These are phyloP conservation scores for Dictyostelium intermedium DNA, from an alignment of 78 protist genomes.

Conservation along the genomic window DNA sequence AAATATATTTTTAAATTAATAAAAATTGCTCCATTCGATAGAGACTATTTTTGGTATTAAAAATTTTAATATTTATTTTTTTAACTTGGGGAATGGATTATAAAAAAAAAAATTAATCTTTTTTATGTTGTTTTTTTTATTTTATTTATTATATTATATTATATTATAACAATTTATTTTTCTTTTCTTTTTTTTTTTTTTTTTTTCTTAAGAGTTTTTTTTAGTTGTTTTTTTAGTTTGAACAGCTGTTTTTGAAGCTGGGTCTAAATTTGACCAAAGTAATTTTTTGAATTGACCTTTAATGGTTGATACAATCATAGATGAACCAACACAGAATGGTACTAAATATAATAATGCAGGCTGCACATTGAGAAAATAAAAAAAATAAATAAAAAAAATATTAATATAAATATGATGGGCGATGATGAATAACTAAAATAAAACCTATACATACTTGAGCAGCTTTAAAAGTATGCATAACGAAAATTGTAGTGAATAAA, in stretches of 20 bases:
- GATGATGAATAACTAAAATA: background rate
- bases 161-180: background rate
- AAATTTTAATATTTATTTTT: too few species aligned
- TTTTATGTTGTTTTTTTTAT: too few species aligned
- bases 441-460: slow-evolving; percentile 88
- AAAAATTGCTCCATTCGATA: too few species aligned
- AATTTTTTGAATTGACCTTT: slow-evolving; percentile 72
- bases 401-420: too few species aligned
- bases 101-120: too few species aligned
- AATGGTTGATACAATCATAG: slow-evolving; percentile 11
- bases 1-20: too few species aligned
- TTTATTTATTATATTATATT: background rate
- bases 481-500: slow-evolving; percentile 86
- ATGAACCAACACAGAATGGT: slow-evolving; percentile 84
- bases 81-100: too few species aligned
- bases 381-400: background rate
- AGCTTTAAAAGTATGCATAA: slow-evolving; percentile 91
- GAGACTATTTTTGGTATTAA: too few species aligned
- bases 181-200: too few species aligned
- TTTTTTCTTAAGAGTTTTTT: too few species aligned
- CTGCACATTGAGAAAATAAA: background rate
- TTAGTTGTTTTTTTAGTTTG: background rate
- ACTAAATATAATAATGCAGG: slow-evolving; percentile 96
- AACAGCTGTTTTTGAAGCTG: background rate
- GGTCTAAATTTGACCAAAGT: background rate